A percentile compares a stretch with the other conserved stretches of the same genome.
Conservation (phyloP, 306 rosid species). For the Ammopiptanthus mongolicus region DNA sequence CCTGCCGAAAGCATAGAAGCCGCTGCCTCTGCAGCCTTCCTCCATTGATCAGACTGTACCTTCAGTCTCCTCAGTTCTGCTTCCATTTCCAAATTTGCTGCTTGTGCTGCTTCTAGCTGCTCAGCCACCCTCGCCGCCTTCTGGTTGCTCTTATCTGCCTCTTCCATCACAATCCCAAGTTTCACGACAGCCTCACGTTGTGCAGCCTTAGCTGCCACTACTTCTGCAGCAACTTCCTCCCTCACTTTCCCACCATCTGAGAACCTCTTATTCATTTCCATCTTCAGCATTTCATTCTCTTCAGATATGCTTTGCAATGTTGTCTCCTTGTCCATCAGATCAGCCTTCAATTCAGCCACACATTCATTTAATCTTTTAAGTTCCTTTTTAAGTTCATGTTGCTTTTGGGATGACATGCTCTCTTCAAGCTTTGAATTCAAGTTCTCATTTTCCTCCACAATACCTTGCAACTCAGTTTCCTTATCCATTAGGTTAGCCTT, state of each 20-base stretch:
- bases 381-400: conserved; percentile 46
- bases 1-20: conserved; percentile 89
- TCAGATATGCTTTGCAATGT: conserved; percentile 70
- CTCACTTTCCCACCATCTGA: conserved; percentile 33
- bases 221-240: conserved; percentile 35
- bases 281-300: conserved; percentile 67
- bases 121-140: conserved; percentile 65
- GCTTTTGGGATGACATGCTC: conserved; percentile 40
- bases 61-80: conserved; percentile 72
- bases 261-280: conserved; percentile 46
- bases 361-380: conserved; percentile 48
- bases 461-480: conserved; percentile 88
- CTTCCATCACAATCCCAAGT: conserved; percentile 73
- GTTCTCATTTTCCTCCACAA: conserved; percentile 81
- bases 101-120: conserved; percentile 80
- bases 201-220: conserved; percentile 51
- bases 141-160: conserved; percentile 61
- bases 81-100: conserved; percentile 67
- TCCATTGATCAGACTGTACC: conserved; percentile 96
- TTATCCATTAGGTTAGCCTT: conserved; percentile 86
- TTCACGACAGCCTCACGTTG: conserved; percentile 58
- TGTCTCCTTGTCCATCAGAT: conserved; percentile 81
- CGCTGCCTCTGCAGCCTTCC: conserved; percentile 98
- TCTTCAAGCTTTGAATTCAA: conserved; percentile 50
- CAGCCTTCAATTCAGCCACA: conserved; percentile 48